Percentiles rank a stretch among this genome's conserved stretches.
phyloP scores from a whole-genome alignment of 805 yeast species.

The Myxozyma vanderwaltii region DNA sequence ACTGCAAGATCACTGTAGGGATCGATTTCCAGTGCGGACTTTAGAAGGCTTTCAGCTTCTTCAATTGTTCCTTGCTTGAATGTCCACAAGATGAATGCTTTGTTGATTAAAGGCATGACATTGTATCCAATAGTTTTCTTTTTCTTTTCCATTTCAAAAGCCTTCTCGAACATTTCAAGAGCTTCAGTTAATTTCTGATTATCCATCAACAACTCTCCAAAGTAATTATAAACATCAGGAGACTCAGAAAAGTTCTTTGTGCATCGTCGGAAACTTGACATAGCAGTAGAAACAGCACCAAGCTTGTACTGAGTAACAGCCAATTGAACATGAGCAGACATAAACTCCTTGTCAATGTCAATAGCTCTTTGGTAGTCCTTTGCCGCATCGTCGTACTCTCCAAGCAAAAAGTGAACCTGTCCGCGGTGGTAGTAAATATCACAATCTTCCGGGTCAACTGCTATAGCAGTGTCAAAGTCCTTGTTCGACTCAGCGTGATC shows the following conservation, averaged over 20 bases:
- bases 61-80: slow-evolving; percentile 47
- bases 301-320: slow-evolving; percentile 84
- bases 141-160: slow-evolving; percentile 69
- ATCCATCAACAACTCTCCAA: slow-evolving; percentile 90
- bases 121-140: slow-evolving; percentile 65
- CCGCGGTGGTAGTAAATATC: slow-evolving; percentile 94
- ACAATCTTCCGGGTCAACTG: slow-evolving; percentile 67
- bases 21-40: slow-evolving; percentile 78
- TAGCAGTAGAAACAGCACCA: slow-evolving; percentile 27
- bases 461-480: slow-evolving; percentile 72
- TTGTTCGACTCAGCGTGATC: slow-evolving; percentile 59
- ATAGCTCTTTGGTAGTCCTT: slow-evolving; percentile 74
- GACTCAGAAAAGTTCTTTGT: slow-evolving; percentile 76
- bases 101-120: slow-evolving; percentile 85
- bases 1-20: slow-evolving; percentile 88
- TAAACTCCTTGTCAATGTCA: slow-evolving; percentile 70
- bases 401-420: slow-evolving; percentile 82
- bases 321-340: slow-evolving; percentile 84
- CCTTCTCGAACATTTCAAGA: slow-evolving; percentile 77
- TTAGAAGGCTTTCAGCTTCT: slow-evolving; percentile 65
- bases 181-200: slow-evolving; percentile 73
- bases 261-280: slow-evolving; percentile 32
- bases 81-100: slow-evolving; percentile 62
- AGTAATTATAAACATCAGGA: slow-evolving; percentile 92
- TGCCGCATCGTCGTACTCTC: slow-evolving; percentile 72